A percentile compares a stretch with the other conserved stretches of the same genome.
Evolutionary conservation across 768 basidiomycete species (phyloP).

Genomic region (Suillus discolor): DNA sequence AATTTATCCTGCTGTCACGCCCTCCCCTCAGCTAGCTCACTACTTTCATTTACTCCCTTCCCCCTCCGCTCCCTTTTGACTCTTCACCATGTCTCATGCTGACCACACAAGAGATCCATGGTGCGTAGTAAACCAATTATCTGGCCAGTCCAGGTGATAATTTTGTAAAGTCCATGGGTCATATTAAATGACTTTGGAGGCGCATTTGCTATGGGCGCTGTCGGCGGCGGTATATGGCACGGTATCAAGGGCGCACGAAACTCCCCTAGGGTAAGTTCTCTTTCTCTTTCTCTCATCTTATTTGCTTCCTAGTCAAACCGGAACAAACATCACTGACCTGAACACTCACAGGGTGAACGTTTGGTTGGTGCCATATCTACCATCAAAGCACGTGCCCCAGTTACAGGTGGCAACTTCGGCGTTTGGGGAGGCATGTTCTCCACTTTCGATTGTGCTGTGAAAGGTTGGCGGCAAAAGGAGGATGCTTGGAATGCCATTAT

Average conservation of each 20-base stretch:
- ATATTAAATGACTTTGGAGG: conserved; percentile 98
- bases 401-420: conserved; percentile 96
- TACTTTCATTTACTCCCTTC: background rate
- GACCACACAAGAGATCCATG: conserved; percentile 96
- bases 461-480: conserved; percentile 95
- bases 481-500: conserved; percentile 99
- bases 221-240: conserved; percentile 98
- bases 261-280: conserved; percentile 78
- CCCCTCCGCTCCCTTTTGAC: conserved; percentile 11
- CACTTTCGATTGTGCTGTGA: conserved; percentile 97
- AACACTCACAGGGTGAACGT: conserved; percentile 77
- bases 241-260: conserved; percentile 98
- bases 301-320: background rate
- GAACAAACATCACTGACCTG: background rate
- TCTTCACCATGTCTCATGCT: conserved; percentile 71
- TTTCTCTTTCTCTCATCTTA: background rate
- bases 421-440: conserved; percentile 99
- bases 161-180: conserved; percentile 83
- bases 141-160: conserved; percentile 6
- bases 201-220: conserved; percentile 96
- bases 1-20: conserved; percentile 3
- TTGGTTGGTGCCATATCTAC: conserved; percentile 92
- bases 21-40: background rate
- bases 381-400: conserved; percentile 97
- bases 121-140: conserved; percentile 40